Conservation (phyloP, 2,329 filamentous ascomycete species). For the Torrubiella hemipterigena region DNA sequence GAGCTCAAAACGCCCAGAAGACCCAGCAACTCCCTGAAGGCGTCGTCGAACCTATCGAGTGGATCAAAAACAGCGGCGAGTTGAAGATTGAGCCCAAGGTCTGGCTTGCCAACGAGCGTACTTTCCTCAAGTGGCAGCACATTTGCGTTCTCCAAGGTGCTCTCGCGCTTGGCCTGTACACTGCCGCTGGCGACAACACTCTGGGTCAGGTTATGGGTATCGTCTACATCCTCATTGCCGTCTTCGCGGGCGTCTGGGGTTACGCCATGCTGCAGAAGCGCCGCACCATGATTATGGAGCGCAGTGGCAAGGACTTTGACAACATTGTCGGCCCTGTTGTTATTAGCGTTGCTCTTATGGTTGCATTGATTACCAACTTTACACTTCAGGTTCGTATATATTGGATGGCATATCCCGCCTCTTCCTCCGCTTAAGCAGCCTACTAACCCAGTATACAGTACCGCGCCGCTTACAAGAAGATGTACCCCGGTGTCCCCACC, state of each 20-base stretch:
- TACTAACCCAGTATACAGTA: slow-evolving; percentile 12
- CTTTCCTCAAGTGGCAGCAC: slow-evolving; percentile 98
- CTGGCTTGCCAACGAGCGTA: slow-evolving; percentile 96
- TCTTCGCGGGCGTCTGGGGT: slow-evolving; percentile 80
- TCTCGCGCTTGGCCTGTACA: slow-evolving; percentile 75
- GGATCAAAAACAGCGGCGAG: slow-evolving; percentile 91
- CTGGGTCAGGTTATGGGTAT: slow-evolving; percentile 70
- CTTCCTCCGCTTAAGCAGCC: neutral
- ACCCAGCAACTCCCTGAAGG: slow-evolving; percentile 67
- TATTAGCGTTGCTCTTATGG: slow-evolving; percentile 65
- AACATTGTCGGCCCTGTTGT: slow-evolving; percentile 75
- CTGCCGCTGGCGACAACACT: slow-evolving; percentile 71
- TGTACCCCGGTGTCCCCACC: slow-evolving; percentile 11
- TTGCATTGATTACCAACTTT: slow-evolving; percentile 79
- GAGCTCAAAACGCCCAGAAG: slow-evolving; percentile 27
- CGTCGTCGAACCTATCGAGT: slow-evolving; percentile 70
- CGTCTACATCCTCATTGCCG: slow-evolving; percentile 68
- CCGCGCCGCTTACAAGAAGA: slow-evolving; percentile 17
- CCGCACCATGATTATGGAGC: slow-evolving; percentile 65
- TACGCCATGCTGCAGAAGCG: slow-evolving; percentile 71
- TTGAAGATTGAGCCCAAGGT: slow-evolving; percentile 95
- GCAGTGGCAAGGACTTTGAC: slow-evolving; percentile 90
- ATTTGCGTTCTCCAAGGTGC: slow-evolving; percentile 79
- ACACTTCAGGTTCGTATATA: slow-evolving; percentile 59
- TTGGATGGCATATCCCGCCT: neutral